A percentile compares a stretch with the other conserved stretches of the same genome.
Conservation (phyloP, 2,329 filamentous ascomycete genomes). For the Rutstroemia sp. region DNA sequence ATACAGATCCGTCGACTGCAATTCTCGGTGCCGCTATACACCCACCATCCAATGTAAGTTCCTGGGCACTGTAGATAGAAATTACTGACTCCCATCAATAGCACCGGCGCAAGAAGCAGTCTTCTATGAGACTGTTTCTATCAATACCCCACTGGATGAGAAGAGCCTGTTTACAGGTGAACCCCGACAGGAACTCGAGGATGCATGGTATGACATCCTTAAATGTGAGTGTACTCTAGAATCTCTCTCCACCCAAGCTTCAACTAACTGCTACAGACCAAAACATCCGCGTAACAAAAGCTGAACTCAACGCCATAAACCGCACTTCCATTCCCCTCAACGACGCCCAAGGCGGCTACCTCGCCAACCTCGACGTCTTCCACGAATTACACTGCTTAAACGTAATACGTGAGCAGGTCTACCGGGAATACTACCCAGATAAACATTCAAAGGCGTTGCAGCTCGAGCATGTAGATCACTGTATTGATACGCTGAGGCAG, state of each 20-base stretch:
- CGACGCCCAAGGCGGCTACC: neutral
- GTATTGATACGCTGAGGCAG: neutral
- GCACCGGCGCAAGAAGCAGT: neutral
- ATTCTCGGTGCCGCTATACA: neutral
- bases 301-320: neutral
- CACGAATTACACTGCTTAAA: neutral
- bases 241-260: too few relatives aligned
- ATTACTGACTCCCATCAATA: neutral
- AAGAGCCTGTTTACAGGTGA: neutral
- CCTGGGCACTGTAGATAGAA: rapidly evolving
- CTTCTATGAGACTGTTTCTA: neutral
- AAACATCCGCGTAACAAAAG: neutral
- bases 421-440: neutral
- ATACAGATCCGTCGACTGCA: neutral
- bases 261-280: neutral
- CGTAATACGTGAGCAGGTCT: neutral
- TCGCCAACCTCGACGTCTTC: neutral
- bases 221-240: neutral
- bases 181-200: neutral
- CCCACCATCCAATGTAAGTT: neutral
- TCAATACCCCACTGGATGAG: neutral
- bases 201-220: neutral
- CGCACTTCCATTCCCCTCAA: neutral
- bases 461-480: neutral
- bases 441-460: neutral